Evolutionary conservation across 2,329 filamentous ascomycete genomes (phyloP).

Genomic region (Fusarium neocosmosporiellum): DNA sequence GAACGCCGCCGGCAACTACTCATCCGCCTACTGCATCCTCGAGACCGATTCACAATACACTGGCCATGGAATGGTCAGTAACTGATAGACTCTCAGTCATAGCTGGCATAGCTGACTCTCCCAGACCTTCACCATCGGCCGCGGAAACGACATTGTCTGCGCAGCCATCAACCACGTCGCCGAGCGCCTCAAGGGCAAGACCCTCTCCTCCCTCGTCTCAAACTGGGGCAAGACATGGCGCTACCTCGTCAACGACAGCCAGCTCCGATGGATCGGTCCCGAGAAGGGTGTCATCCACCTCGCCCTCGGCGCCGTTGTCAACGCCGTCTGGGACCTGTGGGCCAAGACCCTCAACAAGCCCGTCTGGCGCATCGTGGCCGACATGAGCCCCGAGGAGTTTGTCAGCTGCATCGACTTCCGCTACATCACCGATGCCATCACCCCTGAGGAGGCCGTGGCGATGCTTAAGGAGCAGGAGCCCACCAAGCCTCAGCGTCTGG

Average conservation of each 20-base stretch:
- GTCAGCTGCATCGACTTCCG: constrained; percentile 92
- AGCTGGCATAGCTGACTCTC: background rate
- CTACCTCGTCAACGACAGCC: constrained; percentile 89
- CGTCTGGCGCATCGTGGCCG: constrained; percentile 89
- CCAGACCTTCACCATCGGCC: constrained; percentile 83
- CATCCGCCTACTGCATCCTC: constrained; percentile 92
- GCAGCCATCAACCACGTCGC: constrained; percentile 83
- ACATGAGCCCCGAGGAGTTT: constrained; percentile 90
- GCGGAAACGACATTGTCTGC: constrained; percentile 93
- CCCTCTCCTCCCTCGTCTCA: constrained; percentile 78
- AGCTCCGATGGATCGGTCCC: constrained; percentile 92
- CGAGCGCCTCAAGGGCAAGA: constrained; percentile 79
- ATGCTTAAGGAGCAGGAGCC: constrained; percentile 74
- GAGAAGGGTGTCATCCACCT: constrained; percentile 96
- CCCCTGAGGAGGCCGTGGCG: constrained; percentile 81
- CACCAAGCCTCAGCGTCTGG: constrained; percentile 77
- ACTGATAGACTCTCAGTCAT: background rate
- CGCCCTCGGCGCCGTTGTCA: constrained; percentile 87
- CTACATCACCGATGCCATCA: constrained; percentile 94
- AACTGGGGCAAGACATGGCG: constrained; percentile 93
- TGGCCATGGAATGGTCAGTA: constrained; percentile 81
- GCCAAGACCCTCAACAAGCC: constrained; percentile 87
- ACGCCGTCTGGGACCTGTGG: constrained; percentile 97
- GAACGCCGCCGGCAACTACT: constrained; percentile 95
- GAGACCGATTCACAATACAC: constrained; percentile 78